Evolutionary conservation across 306 rosid species (phyloP).

Genomic region (Lagenaria siceraria): DNA sequence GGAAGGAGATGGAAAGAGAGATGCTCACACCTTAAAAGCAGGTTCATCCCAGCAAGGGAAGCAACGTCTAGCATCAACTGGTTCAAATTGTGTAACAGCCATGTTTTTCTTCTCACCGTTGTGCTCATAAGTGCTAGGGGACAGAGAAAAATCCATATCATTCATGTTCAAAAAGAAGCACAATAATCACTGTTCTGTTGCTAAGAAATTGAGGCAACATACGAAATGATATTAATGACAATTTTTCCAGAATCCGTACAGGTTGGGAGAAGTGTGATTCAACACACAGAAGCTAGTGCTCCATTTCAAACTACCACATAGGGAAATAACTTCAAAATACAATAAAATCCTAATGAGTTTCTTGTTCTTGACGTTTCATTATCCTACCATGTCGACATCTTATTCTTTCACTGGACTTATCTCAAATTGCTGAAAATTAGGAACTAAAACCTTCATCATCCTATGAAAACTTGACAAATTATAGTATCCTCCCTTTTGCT

Average conservation of each 20-base stretch:
- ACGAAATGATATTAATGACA: not conserved
- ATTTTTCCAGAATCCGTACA: not conserved
- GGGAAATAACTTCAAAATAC: not conserved
- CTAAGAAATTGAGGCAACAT: not conserved
- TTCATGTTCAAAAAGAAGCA: not conserved
- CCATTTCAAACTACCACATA: not conserved
- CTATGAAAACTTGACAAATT: not conserved
- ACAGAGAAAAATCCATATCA: not conserved
- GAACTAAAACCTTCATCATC: not conserved
- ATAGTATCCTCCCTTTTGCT: not conserved
- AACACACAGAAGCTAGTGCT: not conserved
- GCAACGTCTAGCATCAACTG: conserved; percentile 94
- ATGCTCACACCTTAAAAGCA: conserved; percentile 66
- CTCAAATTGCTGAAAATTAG: not conserved
- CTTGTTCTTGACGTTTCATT: not conserved
- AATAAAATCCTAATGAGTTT: not conserved
- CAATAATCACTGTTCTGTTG: not conserved
- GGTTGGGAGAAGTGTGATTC: not conserved
- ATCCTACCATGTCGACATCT: not conserved
- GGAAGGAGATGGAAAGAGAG: not conserved
- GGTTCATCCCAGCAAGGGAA: conserved; percentile 99
- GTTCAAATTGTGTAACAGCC: conserved; percentile 98
- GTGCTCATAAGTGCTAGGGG: conserved; percentile 52
- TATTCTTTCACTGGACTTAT: not conserved
- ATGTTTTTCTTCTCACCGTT: conserved; percentile 77